Conservation (phyloP, 1,284 basidiomycete species). For the Gastroboletus turbinatus region DNA sequence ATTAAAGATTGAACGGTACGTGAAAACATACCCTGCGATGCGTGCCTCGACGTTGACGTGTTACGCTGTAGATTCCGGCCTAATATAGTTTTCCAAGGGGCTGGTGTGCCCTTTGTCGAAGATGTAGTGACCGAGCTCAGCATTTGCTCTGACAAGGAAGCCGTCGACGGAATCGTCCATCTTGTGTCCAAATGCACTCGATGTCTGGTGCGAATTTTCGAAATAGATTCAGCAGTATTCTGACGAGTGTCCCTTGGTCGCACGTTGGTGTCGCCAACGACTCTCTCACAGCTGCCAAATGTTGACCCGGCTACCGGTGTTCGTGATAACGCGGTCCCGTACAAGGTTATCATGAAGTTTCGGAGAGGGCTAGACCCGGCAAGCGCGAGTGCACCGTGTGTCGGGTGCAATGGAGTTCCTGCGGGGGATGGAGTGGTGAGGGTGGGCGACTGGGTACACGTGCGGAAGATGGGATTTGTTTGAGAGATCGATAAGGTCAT, state of each 20-base stretch:
- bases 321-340: constrained; percentile 71
- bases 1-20: constrained; percentile 62
- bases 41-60: constrained; percentile 3
- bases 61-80: constrained; percentile 60
- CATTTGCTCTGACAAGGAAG: constrained; percentile 39
- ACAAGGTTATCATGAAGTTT: constrained; percentile 70
- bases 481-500: constrained; percentile 7
- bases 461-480: constrained; percentile 42
- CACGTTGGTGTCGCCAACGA: constrained; percentile 1
- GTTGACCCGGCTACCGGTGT: constrained; percentile 61
- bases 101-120: constrained; percentile 47
- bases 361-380: constrained; percentile 53
- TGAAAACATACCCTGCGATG: background rate
- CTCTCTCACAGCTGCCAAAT: constrained; percentile 60
- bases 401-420: constrained; percentile 62
- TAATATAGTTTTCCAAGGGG: constrained; percentile 66
- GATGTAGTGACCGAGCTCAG: constrained; percentile 51
- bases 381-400: constrained; percentile 51
- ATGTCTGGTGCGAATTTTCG: constrained; percentile 57
- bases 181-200: constrained; percentile 68
- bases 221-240: background rate
- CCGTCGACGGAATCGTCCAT: constrained; percentile 40
- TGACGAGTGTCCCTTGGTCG: constrained; percentile 5
- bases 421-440: constrained; percentile 46
- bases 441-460: constrained; percentile 58